Percentiles rank a stretch among this genome's conserved stretches.
Evolutionary conservation across 768 basidiomycete species (phyloP).

Genomic region (Leccinum rimulosum): DNA sequence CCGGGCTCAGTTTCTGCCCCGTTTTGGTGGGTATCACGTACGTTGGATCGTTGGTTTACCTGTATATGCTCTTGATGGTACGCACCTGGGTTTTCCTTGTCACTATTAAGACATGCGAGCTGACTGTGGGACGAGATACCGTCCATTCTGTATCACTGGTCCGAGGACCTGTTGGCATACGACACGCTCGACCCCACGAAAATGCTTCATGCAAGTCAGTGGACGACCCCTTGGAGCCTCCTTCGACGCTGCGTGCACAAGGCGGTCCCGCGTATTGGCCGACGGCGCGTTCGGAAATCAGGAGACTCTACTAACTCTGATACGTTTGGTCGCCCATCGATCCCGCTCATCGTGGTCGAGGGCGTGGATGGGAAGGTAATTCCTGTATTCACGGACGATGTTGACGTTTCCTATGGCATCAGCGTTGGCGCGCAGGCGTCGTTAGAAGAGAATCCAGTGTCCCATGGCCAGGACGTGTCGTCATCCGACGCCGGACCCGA

Average conservation of each 20-base stretch:
- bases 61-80: conserved; percentile 27
- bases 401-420: background rate
- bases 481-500: background rate
- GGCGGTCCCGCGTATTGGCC: background rate
- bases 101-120: background rate
- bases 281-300: background rate
- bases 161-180: conserved; percentile 15
- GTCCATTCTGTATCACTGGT: conserved; percentile 18
- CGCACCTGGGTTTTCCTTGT: background rate
- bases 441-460: background rate
- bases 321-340: background rate
- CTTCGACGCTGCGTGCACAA: conserved; percentile 2
- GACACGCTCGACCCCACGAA: conserved; percentile 7
- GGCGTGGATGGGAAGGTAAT: conserved; percentile 15
- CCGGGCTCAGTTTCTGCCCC: conserved; percentile 23
- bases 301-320: background rate
- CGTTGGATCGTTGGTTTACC: conserved; percentile 14
- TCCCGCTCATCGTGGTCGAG: conserved; percentile 18
- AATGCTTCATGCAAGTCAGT: conserved; percentile 2
- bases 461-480: background rate
- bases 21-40: conserved; percentile 13
- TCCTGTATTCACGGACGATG: conserved; percentile 6
- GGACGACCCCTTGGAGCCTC: conserved; percentile 4
- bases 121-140: conserved; percentile 19
- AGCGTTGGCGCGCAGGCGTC: background rate